Percentiles rank a stretch among this genome's conserved stretches.
phyloP scores from a whole-genome alignment of 176 grass and related monocot species.

The Oryza glumipatula region DNA sequence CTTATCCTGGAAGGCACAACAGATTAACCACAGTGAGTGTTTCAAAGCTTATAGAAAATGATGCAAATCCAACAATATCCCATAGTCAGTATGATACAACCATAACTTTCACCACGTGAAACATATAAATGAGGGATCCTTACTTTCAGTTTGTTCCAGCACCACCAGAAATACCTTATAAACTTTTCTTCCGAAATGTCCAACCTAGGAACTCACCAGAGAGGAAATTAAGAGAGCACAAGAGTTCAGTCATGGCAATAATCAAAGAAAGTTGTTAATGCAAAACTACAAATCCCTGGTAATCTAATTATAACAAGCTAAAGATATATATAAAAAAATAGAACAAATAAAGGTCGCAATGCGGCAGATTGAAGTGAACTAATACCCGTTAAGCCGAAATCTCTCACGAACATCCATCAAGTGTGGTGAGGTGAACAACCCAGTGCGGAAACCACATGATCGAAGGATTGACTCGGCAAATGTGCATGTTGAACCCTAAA shows the following conservation, averaged over 20 bases:
- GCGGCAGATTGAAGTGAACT: background rate
- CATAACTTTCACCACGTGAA: constrained; percentile 1
- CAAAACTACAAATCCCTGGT: constrained; percentile 1
- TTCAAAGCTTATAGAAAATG: background rate
- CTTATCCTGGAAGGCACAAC: constrained; percentile 54
- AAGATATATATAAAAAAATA: background rate
- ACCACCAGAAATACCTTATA: constrained; percentile 97
- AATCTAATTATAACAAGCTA: constrained; percentile 25
- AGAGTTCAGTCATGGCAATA: background rate
- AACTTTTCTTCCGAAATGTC: constrained; percentile 94
- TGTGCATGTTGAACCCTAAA: constrained; percentile 84
- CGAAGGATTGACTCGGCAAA: constrained; percentile 90
- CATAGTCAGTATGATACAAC: background rate
- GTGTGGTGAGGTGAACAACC: constrained; percentile 87
- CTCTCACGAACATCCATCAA: constrained; percentile 92
- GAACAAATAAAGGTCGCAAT: constrained; percentile 24
- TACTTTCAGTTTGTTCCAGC: constrained; percentile 93
- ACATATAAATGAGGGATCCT: constrained; percentile 12
- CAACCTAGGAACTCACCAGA: constrained; percentile 46
- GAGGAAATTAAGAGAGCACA: constrained; percentile 27
- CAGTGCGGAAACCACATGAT: constrained; percentile 80
- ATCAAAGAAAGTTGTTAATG: constrained; percentile 13
- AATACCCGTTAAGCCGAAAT: constrained; percentile 84
- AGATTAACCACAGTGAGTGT: constrained; percentile 32
- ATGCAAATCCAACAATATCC: constrained; percentile 24